Evolutionary conservation across 2,329 filamentous ascomycete genomes (phyloP).

Genomic region (Fusarium lateritium): DNA sequence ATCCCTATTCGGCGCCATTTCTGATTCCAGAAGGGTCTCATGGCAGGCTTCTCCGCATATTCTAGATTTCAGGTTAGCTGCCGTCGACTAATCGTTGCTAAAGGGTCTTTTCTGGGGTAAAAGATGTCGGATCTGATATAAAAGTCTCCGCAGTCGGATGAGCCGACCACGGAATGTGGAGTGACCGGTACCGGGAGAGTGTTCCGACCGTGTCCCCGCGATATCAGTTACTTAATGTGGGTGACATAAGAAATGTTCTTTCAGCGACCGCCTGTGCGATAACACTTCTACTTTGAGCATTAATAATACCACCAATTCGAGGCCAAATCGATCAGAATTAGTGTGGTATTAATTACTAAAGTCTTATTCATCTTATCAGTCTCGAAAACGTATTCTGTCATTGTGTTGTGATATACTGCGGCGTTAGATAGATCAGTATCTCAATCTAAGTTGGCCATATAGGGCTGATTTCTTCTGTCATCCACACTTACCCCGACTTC

Average conservation of each 20-base stretch:
- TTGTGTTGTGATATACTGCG: no score
- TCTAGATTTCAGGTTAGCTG: neutral
- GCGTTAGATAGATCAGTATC: no score
- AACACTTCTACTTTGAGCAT: no score
- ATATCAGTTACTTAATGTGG: neutral
- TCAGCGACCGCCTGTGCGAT: no score
- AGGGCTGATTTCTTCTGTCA: no score
- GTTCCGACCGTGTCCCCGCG: constrained; percentile 1
- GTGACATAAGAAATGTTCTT: no score
- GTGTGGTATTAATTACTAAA: no score
- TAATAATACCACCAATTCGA: no score
- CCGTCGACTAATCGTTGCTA: neutral
- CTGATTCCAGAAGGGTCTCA: neutral
- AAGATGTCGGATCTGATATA: neutral
- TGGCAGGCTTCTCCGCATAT: constrained; percentile 1
- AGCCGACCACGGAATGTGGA: neutral
- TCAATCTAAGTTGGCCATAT: no score
- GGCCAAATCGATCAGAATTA: no score
- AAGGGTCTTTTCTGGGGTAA: neutral
- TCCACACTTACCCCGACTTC: neutral
- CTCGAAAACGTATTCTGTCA: no score
- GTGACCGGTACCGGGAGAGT: neutral
- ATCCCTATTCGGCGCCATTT: neutral
- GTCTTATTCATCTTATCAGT: no score
- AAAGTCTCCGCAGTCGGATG: constrained; percentile 1